Conservation (phyloP, 768 basidiomycete species). For the Tubosaeta brunneosetosa region DNA sequence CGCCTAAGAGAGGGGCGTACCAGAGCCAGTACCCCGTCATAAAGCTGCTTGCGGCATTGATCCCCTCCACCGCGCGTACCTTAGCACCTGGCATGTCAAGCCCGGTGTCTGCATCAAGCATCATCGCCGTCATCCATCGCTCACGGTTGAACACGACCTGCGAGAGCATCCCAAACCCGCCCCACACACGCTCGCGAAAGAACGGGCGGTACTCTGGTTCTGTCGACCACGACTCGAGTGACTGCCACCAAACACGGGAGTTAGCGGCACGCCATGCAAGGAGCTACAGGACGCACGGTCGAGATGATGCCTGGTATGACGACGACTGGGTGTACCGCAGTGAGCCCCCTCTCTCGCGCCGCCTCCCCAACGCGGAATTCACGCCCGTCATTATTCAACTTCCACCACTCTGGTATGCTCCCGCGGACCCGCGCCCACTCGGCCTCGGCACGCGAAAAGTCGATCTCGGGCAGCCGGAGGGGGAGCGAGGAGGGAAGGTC, state of each 20-base stretch:
- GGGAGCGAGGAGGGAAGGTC: slow-evolving; percentile 41
- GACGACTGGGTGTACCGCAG: slow-evolving; percentile 73
- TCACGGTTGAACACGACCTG: slow-evolving; percentile 82
- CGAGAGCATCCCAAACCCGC: slow-evolving; percentile 76
- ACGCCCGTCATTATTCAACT: slow-evolving; percentile 72
- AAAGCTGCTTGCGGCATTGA: slow-evolving; percentile 83
- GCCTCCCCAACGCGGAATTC: slow-evolving; percentile 75
- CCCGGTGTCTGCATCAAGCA: slow-evolving; percentile 88
- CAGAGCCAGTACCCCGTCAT: slow-evolving; percentile 95
- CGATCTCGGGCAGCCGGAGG: slow-evolving; percentile 57
- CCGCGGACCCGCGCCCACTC: slow-evolving; percentile 68
- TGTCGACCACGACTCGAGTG: slow-evolving; percentile 93
- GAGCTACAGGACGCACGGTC: neutral
- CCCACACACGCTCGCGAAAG: slow-evolving; percentile 88
- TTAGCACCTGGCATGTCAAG: slow-evolving; percentile 83
- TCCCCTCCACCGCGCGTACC: slow-evolving; percentile 87
- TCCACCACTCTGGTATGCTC: slow-evolving; percentile 78
- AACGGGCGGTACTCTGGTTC: slow-evolving; percentile 77
- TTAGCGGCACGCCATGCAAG: neutral
- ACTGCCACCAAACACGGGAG: slow-evolving; percentile 33
- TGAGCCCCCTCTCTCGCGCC: slow-evolving; percentile 58
- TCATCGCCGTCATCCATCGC: slow-evolving; percentile 85
- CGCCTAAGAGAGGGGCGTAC: slow-evolving; percentile 32
- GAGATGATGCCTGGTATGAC: slow-evolving; percentile 86
- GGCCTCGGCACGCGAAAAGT: slow-evolving; percentile 61